phyloP scores from a whole-genome alignment of 192 early-diverging fungal genomes.

The Funneliformis mosseae region DNA sequence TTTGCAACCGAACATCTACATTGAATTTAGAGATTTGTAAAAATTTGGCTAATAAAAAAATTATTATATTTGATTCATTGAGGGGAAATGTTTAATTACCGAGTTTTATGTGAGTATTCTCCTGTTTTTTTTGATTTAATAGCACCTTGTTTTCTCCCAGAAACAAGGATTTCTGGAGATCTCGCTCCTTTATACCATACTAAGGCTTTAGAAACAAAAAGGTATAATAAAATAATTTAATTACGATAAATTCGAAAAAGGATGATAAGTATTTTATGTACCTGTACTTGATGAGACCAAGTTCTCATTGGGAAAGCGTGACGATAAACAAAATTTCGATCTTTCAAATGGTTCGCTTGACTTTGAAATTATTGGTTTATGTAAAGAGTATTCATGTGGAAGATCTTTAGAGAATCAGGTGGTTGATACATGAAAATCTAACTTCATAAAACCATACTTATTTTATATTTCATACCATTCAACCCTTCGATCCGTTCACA shows the following conservation, averaged over 20 bases:
- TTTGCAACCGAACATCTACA: constrained; percentile 21
- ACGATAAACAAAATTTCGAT: background rate
- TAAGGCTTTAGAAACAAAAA: background rate
- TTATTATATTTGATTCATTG: background rate
- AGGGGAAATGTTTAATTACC: background rate
- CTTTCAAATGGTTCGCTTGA: constrained; percentile 1
- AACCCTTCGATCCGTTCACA: constrained; percentile 48
- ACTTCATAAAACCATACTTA: background rate
- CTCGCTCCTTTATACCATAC: constrained; percentile 7
- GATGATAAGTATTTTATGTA: background rate
- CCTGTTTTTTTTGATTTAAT: constrained; percentile 12
- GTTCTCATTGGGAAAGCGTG: background rate
- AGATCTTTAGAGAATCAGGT: background rate
- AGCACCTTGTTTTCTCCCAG: constrained; percentile 21
- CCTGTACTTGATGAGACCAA: constrained; percentile 13
- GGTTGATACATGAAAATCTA: background rate
- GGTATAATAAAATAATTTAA: background rate
- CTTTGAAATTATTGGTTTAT: background rate
- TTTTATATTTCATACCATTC: background rate
- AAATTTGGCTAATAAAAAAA: background rate
- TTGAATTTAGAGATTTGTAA: background rate
- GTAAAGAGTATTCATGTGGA: background rate
- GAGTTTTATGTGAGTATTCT: constrained; percentile 13
- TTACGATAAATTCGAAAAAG: background rate
- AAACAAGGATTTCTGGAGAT: constrained; percentile 9